These are phyloP conservation scores for Chlorophyllum brunneum DNA, from an alignment of 768 basidiomycete genomes.

Conservation along the genomic window DNA sequence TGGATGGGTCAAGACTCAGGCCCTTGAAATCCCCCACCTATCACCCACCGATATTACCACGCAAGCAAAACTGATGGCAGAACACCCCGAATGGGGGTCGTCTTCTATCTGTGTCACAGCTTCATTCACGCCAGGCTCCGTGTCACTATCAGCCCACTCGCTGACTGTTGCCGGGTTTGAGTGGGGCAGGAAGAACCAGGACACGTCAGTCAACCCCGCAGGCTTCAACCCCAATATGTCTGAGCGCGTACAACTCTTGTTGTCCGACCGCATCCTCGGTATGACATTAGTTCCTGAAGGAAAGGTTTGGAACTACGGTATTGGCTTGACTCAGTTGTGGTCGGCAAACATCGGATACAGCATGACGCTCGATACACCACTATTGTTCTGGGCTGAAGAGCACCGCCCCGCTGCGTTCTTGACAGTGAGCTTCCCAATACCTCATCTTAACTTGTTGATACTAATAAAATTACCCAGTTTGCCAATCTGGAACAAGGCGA, in stretches of 20 bases:
- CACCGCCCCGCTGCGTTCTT: slow-evolving; percentile 94
- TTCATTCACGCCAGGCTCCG: slow-evolving; percentile 97
- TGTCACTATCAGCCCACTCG: slow-evolving; percentile 91
- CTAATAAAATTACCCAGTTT: slow-evolving; percentile 48
- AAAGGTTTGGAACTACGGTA: slow-evolving; percentile 95
- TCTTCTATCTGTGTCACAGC: slow-evolving; percentile 91
- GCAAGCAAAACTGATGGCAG: slow-evolving; percentile 95
- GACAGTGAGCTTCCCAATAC: slow-evolving; percentile 50
- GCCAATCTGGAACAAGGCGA: slow-evolving; percentile 88
- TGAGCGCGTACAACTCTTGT: slow-evolving; percentile 86
- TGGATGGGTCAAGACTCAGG: slow-evolving; percentile 97
- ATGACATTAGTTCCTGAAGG: slow-evolving; percentile 95
- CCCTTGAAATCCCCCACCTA: slow-evolving; percentile 86
- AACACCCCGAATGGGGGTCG: slow-evolving; percentile 92
- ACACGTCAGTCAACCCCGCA: slow-evolving; percentile 79
- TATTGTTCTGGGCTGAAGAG: slow-evolving; percentile 94
- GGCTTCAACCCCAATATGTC: slow-evolving; percentile 99
- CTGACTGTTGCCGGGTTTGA: slow-evolving; percentile 92
- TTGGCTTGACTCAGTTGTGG: slow-evolving; percentile 92
- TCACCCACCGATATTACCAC: slow-evolving; percentile 91
- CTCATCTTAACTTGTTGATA: neutral
- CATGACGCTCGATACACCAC: slow-evolving; percentile 87
- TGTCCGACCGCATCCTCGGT: slow-evolving; percentile 94
- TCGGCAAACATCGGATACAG: slow-evolving; percentile 75
- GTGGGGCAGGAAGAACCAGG: slow-evolving; percentile 93